Evolutionary conservation across 106 monocot genomes (phyloP), one percentile per base, ranked within the genome.

Genomic region (Allium sativum): DNA sequence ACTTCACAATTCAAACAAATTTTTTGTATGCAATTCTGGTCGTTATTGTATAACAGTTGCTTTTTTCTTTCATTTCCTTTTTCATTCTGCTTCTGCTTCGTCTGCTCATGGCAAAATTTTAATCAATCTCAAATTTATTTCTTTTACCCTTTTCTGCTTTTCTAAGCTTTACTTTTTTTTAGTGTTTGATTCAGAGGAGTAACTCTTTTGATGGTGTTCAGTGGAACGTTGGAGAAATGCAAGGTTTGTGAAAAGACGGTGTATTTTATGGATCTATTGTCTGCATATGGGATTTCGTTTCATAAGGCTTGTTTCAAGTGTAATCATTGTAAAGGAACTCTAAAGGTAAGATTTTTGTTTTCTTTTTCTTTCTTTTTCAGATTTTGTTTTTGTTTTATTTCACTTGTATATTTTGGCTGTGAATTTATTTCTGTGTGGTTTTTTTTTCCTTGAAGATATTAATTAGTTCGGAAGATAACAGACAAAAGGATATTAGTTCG

Each of bases 181-280:
- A 18, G 1, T 42, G 14, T 41, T 11, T 40, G 55, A 14, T n/a
- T 3, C 7, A 10, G 42, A 58, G 12, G 9, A 15, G 61, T 42
- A 45, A 43, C 10, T 18, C 54, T 8, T 44, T 31, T 21, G 48
- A 65, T 65, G 72, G 64, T 64, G 14, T 72, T 72, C 57, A 62
- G 64, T 45, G 72, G 72, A 18, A 72, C 72, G 21, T 57, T 64
- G 56, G 53, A 72, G 57, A 72, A 72, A 57, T 72, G 72, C 21
- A 72, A 72, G 64, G 72, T 72, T 42, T 72, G 72, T 57, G 72
- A 72, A 16, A 72, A 72, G 64, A 72, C 72, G 12, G 72, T 72
- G 20, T 72, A 72, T 42, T 17, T 72, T 55, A 72, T 72, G 72
- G 72, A 72, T 65, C 72, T 64, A 65, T 19, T 72, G 57, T 42